Conservation (phyloP, 305 asterid genomes). For the Andrographis paniculata region DNA sequence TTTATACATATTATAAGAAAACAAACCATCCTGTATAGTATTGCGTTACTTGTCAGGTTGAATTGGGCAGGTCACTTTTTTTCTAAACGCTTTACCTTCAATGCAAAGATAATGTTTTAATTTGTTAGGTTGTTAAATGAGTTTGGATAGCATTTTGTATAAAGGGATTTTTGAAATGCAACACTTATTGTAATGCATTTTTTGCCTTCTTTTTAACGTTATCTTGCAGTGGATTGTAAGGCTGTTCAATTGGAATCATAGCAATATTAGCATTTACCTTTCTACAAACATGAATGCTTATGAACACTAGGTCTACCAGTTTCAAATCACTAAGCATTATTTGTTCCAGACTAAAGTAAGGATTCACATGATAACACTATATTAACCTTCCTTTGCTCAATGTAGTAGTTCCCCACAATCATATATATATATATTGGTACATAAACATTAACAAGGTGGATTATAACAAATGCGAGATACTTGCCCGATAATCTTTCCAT, state of each 20-base stretch:
- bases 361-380: background rate
- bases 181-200: too few species aligned
- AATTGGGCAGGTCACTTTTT: too few species aligned
- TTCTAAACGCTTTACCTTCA: too few species aligned
- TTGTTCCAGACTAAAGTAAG: background rate
- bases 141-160: too few species aligned
- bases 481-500: conserved; percentile 83
- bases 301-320: background rate
- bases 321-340: background rate
- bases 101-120: too few species aligned
- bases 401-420: background rate
- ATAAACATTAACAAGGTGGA: conserved; percentile 4
- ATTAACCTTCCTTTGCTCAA: background rate
- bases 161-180: too few species aligned
- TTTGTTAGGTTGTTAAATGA: too few species aligned
- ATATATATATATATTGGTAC: conserved; percentile 6
- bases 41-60: too few species aligned
- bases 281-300: background rate
- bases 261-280: background rate
- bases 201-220: too few species aligned
- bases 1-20: background rate
- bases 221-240: too few species aligned
- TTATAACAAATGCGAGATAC: conserved; percentile 1
- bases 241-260: too few species aligned
- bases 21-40: too few species aligned